Evolutionary conservation across 768 basidiomycete species (phyloP).

Genomic region (Fomitopsis pulvina): DNA sequence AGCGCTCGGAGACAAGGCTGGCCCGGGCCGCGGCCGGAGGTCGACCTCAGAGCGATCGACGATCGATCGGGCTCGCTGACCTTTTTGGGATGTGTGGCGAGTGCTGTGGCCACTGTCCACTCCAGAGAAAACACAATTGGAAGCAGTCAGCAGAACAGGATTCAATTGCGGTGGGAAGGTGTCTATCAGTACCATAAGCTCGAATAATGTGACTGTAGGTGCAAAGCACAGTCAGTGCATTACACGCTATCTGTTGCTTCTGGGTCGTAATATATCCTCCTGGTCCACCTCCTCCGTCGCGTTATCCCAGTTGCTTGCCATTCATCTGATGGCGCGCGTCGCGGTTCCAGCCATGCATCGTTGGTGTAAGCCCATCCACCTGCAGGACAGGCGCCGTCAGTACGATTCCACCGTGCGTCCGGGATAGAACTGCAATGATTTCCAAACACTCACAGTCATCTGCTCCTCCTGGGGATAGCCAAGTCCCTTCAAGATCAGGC

Average conservation of each 20-base stretch:
- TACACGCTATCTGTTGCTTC: too few species aligned
- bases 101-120: too few species aligned
- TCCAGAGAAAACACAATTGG: too few species aligned
- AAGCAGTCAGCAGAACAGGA: too few species aligned
- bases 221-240: too few species aligned
- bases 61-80: neutral
- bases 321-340: constrained; percentile 31
- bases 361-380: constrained; percentile 84
- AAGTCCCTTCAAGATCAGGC: constrained; percentile 51
- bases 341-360: constrained; percentile 60
- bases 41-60: neutral
- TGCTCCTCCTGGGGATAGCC: constrained; percentile 36
- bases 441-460: constrained; percentile 31
- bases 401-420: neutral
- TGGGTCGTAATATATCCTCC: too few species aligned
- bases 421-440: neutral
- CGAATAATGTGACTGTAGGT: too few species aligned
- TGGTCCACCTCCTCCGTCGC: constrained; percentile 60
- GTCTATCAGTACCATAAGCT: too few species aligned
- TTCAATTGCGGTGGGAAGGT: too few species aligned
- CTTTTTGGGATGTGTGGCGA: too few species aligned
- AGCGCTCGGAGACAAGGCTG: too few species aligned
- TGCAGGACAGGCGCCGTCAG: constrained; percentile 16
- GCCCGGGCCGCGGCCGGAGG: too few species aligned
- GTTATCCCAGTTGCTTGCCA: constrained; percentile 46